A percentile compares a stretch with the other conserved stretches of the same genome.
These are phyloP conservation scores for Heritiera fomes DNA, from an alignment of 345 rosid genomes.

Conservation along the genomic window DNA sequence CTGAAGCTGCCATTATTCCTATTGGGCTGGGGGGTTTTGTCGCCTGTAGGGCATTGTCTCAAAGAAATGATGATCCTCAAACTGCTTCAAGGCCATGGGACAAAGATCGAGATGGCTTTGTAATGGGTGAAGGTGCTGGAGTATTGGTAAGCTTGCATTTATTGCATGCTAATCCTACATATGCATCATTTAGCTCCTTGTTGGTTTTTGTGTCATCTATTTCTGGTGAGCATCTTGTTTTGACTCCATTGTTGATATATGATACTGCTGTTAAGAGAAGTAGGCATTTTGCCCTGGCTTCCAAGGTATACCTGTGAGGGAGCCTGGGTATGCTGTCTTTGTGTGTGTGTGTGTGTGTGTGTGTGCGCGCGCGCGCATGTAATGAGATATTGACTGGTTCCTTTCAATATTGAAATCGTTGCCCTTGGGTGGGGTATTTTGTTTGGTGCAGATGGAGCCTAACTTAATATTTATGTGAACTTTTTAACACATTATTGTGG, in stretches of 20 bases:
- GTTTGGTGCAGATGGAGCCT: background rate
- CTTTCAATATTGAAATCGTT: background rate
- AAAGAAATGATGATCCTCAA: slow-evolving; percentile 96
- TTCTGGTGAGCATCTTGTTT: slow-evolving; percentile 6
- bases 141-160: slow-evolving; percentile 69
- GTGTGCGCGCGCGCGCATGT: background rate
- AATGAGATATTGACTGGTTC: background rate
- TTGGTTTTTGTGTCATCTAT: background rate
- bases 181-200: background rate
- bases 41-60: slow-evolving; percentile 96
- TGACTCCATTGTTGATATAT: background rate
- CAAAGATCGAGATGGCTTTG: slow-evolving; percentile 89
- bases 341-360: background rate
- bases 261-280: background rate
- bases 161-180: background rate
- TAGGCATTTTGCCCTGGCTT: background rate
- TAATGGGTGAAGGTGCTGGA: slow-evolving; percentile 99
- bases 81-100: slow-evolving; percentile 99
- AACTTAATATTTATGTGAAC: background rate
- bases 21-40: slow-evolving; percentile 96
- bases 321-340: background rate
- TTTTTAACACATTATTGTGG: background rate
- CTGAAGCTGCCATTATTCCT: slow-evolving; percentile 97
- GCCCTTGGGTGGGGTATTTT: background rate
- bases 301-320: background rate